Base-by-base conservation (phyloP, 495 filamentous ascomycete genomes). In the Aspergillus baeticus region DNA sequence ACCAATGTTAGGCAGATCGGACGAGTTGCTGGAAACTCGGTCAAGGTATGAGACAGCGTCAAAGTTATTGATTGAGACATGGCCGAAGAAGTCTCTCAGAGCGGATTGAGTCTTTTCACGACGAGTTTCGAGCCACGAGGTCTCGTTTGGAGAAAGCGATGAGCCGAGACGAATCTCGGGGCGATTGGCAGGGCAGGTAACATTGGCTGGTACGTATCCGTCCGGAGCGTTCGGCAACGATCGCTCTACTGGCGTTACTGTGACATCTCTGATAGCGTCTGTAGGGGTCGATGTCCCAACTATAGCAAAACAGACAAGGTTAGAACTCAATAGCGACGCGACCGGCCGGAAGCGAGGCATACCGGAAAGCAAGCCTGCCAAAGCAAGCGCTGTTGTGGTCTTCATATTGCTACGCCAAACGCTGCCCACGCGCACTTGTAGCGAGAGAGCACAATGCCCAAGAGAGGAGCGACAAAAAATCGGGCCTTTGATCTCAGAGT, bases 21-120 rank as follows among this genome's bases (percentile, higher is more conserved):
- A 83, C 58, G 73, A 73, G 66, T 86, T 84, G 51, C 52, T 59
- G 26, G 71, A 59, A 53, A 84, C 71, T 1, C 64, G 69, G 63
- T 80, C 74, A 66, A 96, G 82, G 63, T 92, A 96, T n/a, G 69
- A 66, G 8, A 69, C 77, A 20, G 83, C 84, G 67, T 96, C 90
- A 56, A 96, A 92, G 57, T 81, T 84, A 29, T 77, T 64, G 45
- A 96, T 86, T 58, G 84, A 84, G 50, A 89, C 70, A 34, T 85
- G 81, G 13, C 75, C 75, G 10, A 96, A 75, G 38, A 93, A 81
- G 26, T 89, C 77, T 14, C 72, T 77, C 82, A 94, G 81, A 35
- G 89, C 82, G 10, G 78, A 63, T 34, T 90, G 61, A 0, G 89
- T 92, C 18, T 72, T 66, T 10, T 73, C 73, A 47, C 78, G 69